These are phyloP conservation scores for Solanum raphanifolium DNA, from an alignment of 257 asterid genomes.

Conservation along the genomic window DNA sequence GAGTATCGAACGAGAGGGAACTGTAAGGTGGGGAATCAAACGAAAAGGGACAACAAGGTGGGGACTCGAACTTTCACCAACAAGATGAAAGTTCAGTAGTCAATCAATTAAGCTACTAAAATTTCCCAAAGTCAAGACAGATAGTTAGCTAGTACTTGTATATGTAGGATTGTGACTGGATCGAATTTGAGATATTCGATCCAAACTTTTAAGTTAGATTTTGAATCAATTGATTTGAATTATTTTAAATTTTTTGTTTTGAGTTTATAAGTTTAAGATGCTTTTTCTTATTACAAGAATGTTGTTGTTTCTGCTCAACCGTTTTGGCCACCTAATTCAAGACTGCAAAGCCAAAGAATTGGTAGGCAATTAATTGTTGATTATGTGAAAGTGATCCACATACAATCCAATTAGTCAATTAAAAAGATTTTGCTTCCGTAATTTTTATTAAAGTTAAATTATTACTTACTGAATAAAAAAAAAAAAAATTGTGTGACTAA, in stretches of 20 bases:
- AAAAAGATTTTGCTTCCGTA: not conserved
- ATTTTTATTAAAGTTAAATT: not conserved
- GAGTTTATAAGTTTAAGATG: no score
- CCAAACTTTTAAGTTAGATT: not conserved
- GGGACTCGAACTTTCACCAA: no score
- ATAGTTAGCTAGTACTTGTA: not conserved
- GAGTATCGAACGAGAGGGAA: not conserved
- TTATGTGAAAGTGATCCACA: not conserved
- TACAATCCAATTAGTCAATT: not conserved
- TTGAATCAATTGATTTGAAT: not conserved
- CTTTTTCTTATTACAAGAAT: not conserved
- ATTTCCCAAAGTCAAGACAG: not conserved
- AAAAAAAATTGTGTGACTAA: not conserved
- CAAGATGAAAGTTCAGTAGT: not conserved
- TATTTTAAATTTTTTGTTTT: not conserved
- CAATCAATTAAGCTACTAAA: no score
- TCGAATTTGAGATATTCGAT: not conserved
- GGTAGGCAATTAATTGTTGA: not conserved
- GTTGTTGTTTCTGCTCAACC: not conserved
- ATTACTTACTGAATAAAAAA: fast-evolving
- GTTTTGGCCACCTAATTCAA: conserved; percentile 6
- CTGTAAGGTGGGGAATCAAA: not conserved
- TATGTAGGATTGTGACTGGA: not conserved
- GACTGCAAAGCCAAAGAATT: not conserved
- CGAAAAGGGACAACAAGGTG: no score